Percentiles rank a stretch among this genome's conserved stretches.
Evolutionary conservation across 139 green algal species (phyloP).

Genomic region (Spirogloea muscicola): DNA sequence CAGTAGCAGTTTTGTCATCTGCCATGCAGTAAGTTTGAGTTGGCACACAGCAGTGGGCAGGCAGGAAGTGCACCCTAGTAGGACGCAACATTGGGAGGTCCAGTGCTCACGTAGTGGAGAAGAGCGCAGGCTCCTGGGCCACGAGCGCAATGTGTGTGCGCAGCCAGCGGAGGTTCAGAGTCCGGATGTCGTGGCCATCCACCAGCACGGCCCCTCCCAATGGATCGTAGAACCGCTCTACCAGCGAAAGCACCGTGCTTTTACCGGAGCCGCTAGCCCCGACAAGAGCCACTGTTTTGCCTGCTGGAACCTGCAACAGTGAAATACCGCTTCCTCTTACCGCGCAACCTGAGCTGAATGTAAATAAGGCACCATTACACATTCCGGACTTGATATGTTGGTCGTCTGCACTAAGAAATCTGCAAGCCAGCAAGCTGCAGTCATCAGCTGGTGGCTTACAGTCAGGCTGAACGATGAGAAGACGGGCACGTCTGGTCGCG

Average conservation of each 20-base stretch:
- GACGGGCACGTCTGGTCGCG: conserved; percentile 34
- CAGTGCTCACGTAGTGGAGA: conserved; percentile 36
- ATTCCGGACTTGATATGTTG: conserved; percentile 21
- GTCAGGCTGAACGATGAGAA: conserved; percentile 62
- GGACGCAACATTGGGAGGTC: too few relatives aligned
- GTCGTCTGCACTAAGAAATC: background rate
- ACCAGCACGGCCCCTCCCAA: conserved; percentile 58
- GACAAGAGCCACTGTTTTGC: conserved; percentile 83
- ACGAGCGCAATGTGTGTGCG: conserved; percentile 69
- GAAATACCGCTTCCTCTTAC: too few relatives aligned
- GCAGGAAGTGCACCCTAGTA: too few relatives aligned
- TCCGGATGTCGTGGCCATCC: conserved; percentile 74
- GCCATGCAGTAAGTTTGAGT: too few relatives aligned
- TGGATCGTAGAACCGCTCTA: conserved; percentile 91
- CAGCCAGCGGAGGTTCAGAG: conserved; percentile 70
- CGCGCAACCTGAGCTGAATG: too few relatives aligned
- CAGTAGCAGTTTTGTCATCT: too few relatives aligned
- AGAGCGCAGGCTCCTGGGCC: conserved; percentile 75
- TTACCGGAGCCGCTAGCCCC: conserved; percentile 85
- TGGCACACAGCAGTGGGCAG: too few relatives aligned
- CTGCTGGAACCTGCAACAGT: conserved; percentile 57
- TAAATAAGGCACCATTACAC: conserved; percentile 37
- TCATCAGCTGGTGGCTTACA: too few relatives aligned
- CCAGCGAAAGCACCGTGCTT: conserved; percentile 77
- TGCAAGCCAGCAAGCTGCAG: too few relatives aligned